Evolutionary conservation across 441 rosid species (phyloP).

Genomic region (Adansonia madagascariensis): DNA sequence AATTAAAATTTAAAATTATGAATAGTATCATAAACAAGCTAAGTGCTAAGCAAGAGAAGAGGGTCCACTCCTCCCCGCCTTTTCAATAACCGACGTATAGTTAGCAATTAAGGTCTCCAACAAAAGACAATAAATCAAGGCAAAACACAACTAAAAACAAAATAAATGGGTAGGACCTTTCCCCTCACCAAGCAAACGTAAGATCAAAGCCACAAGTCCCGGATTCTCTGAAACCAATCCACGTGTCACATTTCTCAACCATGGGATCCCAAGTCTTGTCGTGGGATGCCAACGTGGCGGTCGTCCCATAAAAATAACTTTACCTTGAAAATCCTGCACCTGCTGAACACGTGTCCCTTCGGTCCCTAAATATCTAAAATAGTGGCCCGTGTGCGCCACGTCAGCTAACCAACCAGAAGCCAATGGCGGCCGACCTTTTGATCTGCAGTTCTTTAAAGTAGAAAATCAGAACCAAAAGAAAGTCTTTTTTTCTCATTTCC

Average conservation of each 20-base stretch:
- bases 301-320: conserved; percentile 17
- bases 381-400: conserved; percentile 56
- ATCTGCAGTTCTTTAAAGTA: background rate
- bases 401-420: conserved; percentile 36
- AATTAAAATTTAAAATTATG: too few relatives aligned
- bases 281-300: conserved; percentile 33
- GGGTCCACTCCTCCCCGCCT: too few relatives aligned
- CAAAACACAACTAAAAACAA: too few relatives aligned
- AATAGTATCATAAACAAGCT: too few relatives aligned
- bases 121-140: too few relatives aligned
- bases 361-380: background rate
- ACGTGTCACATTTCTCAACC: conserved; percentile 37
- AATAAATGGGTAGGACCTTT: too few relatives aligned
- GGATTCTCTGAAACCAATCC: conserved; percentile 9
- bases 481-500: background rate
- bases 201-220: too few relatives aligned
- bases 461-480: background rate
- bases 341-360: conserved; percentile 31
- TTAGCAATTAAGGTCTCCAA: too few relatives aligned
- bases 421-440: conserved; percentile 53
- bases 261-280: conserved; percentile 21
- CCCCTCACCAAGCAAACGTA: too few relatives aligned
- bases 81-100: too few relatives aligned
- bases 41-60: too few relatives aligned
- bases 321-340: conserved; percentile 28